Conservation (phyloP, 2,329 filamentous ascomycete species). For the Hortaea sp. region DNA sequence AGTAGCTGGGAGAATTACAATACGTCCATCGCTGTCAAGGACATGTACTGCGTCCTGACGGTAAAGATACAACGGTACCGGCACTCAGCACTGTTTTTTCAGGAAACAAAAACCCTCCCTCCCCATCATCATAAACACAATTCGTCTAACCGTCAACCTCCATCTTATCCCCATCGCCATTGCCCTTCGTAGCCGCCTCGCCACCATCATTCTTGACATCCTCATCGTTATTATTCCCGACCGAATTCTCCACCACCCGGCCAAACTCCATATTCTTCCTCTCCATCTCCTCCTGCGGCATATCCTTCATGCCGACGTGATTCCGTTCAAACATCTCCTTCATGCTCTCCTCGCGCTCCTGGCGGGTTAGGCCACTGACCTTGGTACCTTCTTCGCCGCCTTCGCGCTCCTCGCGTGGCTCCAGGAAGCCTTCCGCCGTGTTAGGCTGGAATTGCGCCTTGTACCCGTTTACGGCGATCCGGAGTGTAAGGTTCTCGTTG, state of each 20-base stretch:
- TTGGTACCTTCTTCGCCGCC: constrained; percentile 25
- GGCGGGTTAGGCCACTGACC: constrained; percentile 25
- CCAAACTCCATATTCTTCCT: constrained; percentile 27
- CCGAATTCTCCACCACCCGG: not conserved
- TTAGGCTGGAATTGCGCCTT: constrained; percentile 32
- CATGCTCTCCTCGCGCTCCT: constrained; percentile 26
- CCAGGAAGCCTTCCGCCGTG: constrained; percentile 34
- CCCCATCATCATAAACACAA: too few relatives aligned
- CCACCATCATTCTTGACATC: not conserved
- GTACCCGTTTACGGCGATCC: constrained; percentile 35
- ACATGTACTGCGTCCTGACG: too few relatives aligned
- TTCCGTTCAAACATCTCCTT: constrained; percentile 35
- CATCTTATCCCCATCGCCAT: constrained; percentile 8
- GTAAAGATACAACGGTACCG: too few relatives aligned
- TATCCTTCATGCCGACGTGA: constrained; percentile 37
- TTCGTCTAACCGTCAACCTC: constrained; percentile 10
- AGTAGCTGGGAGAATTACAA: too few relatives aligned
- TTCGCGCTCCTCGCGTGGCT: constrained; percentile 25
- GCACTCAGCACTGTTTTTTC: too few relatives aligned
- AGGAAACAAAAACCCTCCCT: too few relatives aligned
- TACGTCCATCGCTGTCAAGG: too few relatives aligned
- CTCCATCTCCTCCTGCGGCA: constrained; percentile 38
- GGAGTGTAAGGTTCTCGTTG: constrained; percentile 34
- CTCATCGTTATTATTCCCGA: not conserved
- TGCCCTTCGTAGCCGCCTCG: not conserved